Conservation (phyloP, 2,329 filamentous ascomycete species). For the Colletotrichum trifolii region DNA sequence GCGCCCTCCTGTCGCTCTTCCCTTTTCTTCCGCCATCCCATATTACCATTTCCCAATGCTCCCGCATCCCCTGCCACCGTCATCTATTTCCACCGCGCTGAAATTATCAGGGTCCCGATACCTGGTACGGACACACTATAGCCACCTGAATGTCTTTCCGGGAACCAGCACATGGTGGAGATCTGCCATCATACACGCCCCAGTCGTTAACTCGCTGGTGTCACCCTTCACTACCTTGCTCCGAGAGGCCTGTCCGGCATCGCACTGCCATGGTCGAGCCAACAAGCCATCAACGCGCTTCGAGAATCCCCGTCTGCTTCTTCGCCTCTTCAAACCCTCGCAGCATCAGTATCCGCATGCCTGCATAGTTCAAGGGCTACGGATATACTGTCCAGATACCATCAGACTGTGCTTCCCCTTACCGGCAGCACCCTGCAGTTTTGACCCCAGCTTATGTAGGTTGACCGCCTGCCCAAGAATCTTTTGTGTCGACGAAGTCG, state of each 20-base stretch:
- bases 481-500: constrained; percentile 11
- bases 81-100: constrained; percentile 34
- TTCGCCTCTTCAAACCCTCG: neutral
- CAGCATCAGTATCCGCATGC: no score
- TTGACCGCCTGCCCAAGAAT: constrained; percentile 14
- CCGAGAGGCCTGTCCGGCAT: constrained; percentile 22
- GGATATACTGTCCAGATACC: no score
- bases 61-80: constrained; percentile 20
- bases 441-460: constrained; percentile 6
- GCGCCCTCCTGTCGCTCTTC: constrained; percentile 16
- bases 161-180: constrained; percentile 30
- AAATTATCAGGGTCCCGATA: constrained; percentile 36
- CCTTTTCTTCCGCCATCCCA: constrained; percentile 4
- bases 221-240: constrained; percentile 1
- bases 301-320: constrained; percentile 8
- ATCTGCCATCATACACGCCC: constrained; percentile 16
- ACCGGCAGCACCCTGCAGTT: no score
- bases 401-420: no score
- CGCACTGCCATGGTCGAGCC: constrained; percentile 20
- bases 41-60: constrained; percentile 26
- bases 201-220: constrained; percentile 10
- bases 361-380: no score
- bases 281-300: constrained; percentile 27
- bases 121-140: constrained; percentile 1
- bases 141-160: constrained; percentile 36